Conservation (phyloP, 2,329 filamentous ascomycete genomes). For the Pyrenochaeta sp. region DNA sequence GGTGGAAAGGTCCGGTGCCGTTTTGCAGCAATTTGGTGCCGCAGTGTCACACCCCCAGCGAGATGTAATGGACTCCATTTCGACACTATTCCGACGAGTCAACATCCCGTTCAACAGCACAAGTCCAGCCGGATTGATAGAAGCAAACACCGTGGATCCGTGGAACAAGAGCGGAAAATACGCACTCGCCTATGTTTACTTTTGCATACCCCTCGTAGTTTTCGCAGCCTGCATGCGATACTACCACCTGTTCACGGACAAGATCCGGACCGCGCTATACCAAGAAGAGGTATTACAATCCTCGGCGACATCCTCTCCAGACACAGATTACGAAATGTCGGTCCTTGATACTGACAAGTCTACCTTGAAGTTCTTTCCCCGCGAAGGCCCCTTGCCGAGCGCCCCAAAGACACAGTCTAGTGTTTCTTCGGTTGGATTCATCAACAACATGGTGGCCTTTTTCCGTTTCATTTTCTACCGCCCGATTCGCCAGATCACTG, state of each 20-base stretch:
- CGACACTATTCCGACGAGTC: constrained; percentile 54
- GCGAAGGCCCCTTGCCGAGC: constrained; percentile 66
- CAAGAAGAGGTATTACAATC: constrained; percentile 79
- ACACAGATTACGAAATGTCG: constrained; percentile 67
- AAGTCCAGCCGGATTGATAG: constrained; percentile 62
- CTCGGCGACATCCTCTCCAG: constrained; percentile 63
- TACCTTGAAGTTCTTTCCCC: constrained; percentile 78
- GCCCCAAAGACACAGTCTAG: constrained; percentile 70
- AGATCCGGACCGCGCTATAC: constrained; percentile 86
- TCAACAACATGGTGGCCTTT: constrained; percentile 83
- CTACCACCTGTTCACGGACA: constrained; percentile 93
- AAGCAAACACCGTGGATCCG: constrained; percentile 71
- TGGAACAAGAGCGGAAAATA: constrained; percentile 87
- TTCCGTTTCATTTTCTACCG: constrained; percentile 90
- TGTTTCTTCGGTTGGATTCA: constrained; percentile 73
- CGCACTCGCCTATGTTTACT: constrained; percentile 86
- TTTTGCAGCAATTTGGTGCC: constrained; percentile 37
- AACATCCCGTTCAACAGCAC: constrained; percentile 64
- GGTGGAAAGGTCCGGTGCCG: constrained; percentile 35
- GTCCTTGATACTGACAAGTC: constrained; percentile 67
- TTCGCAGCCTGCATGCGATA: constrained; percentile 73
- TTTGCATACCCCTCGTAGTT: constrained; percentile 75
- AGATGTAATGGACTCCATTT: constrained; percentile 33
- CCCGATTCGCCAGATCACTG: constrained; percentile 76
- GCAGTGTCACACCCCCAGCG: constrained; percentile 38